Percentiles rank a stretch among this genome's conserved stretches.
phyloP scores from a whole-genome alignment of 2,329 filamentous ascomycete species.

The Diaporthe citriasiana region DNA sequence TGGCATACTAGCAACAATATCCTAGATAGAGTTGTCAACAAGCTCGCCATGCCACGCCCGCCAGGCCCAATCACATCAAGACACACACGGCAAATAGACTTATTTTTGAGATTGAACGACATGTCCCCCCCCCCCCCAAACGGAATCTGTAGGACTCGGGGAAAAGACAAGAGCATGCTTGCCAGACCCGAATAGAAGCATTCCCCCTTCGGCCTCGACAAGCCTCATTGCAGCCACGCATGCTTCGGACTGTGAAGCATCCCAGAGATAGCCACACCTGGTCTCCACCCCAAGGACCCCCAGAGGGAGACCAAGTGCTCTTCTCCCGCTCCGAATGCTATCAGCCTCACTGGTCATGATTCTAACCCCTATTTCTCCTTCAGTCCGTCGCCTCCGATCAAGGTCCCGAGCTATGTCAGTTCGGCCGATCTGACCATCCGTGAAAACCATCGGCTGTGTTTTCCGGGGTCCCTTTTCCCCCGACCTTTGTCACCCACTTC shows the following conservation, averaged over 20 bases:
- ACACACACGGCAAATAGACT: not conserved
- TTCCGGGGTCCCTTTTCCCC: not conserved
- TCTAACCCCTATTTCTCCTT: too few species aligned
- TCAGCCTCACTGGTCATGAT: not conserved
- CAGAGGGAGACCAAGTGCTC: not conserved
- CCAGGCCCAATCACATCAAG: not conserved
- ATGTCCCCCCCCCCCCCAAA: not conserved
- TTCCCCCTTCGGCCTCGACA: not conserved
- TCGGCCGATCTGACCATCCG: not conserved
- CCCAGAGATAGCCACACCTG: too few species aligned
- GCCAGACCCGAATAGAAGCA: not conserved
- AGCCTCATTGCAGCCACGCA: not conserved
- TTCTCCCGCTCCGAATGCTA: not conserved
- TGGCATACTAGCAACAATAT: not conserved
- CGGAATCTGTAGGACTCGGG: not conserved
- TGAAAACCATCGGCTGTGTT: not conserved
- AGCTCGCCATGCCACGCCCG: not conserved
- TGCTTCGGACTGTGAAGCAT: not conserved
- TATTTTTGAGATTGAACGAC: not conserved
- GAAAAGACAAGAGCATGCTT: not conserved
- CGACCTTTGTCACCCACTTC: not conserved
- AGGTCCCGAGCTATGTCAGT: not conserved
- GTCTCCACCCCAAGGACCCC: not conserved
- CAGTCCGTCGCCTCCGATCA: not conserved
- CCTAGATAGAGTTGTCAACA: not conserved